Conservation (phyloP, 805 yeast genomes). For the Komagataella populi region DNA sequence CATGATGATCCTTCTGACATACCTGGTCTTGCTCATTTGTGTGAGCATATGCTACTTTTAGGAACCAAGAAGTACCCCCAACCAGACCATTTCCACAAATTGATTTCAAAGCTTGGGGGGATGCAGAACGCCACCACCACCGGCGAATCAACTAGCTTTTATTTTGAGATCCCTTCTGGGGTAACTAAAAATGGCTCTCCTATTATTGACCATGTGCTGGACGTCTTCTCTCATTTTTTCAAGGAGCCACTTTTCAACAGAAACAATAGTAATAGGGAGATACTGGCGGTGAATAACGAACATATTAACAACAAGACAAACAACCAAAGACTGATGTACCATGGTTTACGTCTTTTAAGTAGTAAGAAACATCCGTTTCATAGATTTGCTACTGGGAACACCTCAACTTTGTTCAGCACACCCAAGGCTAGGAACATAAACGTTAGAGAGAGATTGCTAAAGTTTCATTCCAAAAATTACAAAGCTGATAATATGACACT, state of each 20-base stretch:
- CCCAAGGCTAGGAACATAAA: constrained; percentile 19
- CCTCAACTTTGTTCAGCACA: constrained; percentile 27
- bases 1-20: constrained; percentile 58
- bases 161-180: constrained; percentile 43
- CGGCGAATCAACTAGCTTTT: constrained; percentile 52
- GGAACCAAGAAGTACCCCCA: constrained; percentile 44
- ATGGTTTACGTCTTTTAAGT: constrained; percentile 42
- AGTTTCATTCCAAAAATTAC: constrained; percentile 29
- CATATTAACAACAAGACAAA: constrained; percentile 39
- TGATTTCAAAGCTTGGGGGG: constrained; percentile 38
- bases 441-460: constrained; percentile 20
- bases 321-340: constrained; percentile 35
- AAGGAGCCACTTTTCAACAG: constrained; percentile 34
- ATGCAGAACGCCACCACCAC: constrained; percentile 54
- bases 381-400: constrained; percentile 54
- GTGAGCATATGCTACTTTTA: constrained; percentile 60
- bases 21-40: constrained; percentile 81
- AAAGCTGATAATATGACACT: constrained; percentile 36
- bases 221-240: constrained; percentile 38
- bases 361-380: constrained; percentile 36
- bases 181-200: constrained; percentile 12
- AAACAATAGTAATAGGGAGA: constrained; percentile 30
- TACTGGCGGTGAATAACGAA: constrained; percentile 52
- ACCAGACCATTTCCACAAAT: constrained; percentile 28
- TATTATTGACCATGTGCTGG: constrained; percentile 29